Evolutionary conservation across 495 filamentous ascomycete species (phyloP), one percentile per base, ranked within the genome.

Genomic region (Trypethelium eluteriae): DNA sequence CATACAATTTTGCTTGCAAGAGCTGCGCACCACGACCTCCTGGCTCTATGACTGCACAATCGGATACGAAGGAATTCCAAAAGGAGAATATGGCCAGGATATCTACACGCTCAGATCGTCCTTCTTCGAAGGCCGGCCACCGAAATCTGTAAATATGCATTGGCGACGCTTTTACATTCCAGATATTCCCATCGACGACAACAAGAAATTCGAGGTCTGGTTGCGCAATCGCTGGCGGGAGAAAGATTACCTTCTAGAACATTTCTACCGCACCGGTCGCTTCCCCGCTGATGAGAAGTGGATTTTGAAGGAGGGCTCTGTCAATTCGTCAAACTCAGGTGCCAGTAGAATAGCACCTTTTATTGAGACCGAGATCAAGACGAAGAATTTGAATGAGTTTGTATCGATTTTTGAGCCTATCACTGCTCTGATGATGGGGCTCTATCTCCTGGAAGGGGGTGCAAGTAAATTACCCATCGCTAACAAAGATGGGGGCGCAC

Each of bases 11-110:
- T 77, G 76, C 63, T 63, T 79, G 57, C 68, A 77, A 62, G 70
- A 79, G 62, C 65, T 79, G 38, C 69, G 64, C n/a, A 61, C 69
- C 36, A 74, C 75, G 4, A 77, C 73, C 3, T 68, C 76, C 3
- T 79, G 77, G 77, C 62, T 79, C 32, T 79, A 79, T 62, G 77
- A 79, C 68, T 78, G 76, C 65, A 79, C 77, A 7, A 76, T 79
- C 49, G 76, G 73, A 0, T 79, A 79, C 66, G 77, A 79, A 69
- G 77, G 77, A 41, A 69, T 79, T 2, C 77, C 77, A 25, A 73
- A 72, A 39, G 74, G 76, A 18, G 64, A 73, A 62, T 79, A 75
- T 66, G 77, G 77, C 16, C 77, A 79, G 64, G 77, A 79, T 61
- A 76, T 79, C 46, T 79, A 74, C 68, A 78, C 76, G 3, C 73